phyloP scores from a whole-genome alignment of 257 asterid species.

The Salvia hispanica region DNA sequence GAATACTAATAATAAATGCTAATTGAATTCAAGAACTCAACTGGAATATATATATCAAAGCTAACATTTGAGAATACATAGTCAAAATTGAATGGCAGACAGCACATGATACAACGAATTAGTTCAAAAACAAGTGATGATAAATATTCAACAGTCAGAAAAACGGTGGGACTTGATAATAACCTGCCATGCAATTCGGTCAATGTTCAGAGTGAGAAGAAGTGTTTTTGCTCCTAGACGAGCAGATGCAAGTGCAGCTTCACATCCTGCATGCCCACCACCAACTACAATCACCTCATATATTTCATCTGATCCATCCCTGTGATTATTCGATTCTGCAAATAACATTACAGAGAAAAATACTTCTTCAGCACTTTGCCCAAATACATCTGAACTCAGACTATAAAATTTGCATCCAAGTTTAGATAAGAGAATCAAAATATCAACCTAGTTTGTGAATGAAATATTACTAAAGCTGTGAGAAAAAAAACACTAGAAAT shows the following conservation, averaged over 20 bases:
- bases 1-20: background rate
- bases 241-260: slow-evolving; percentile 98
- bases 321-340: slow-evolving; percentile 48
- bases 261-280: slow-evolving; percentile 99
- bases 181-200: slow-evolving; percentile 99
- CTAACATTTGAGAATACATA: background rate
- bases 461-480: too few relatives aligned
- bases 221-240: slow-evolving; percentile 95
- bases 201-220: slow-evolving; percentile 92
- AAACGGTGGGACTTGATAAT: background rate
- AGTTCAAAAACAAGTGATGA: too few relatives aligned
- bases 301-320: slow-evolving; percentile 59
- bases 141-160: too few relatives aligned
- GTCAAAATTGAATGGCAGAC: background rate
- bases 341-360: slow-evolving; percentile 16
- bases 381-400: too few relatives aligned
- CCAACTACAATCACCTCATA: slow-evolving; percentile 97
- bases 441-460: too few relatives aligned
- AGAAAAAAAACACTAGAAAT: too few relatives aligned
- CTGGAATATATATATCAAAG: background rate
- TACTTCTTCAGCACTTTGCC: slow-evolving; percentile 15
- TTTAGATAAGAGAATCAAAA: too few relatives aligned
- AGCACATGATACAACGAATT: too few relatives aligned
- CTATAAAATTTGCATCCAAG: too few relatives aligned
- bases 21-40: background rate